phyloP scores from a whole-genome alignment of 1,284 basidiomycete genomes.

The Grifola frondosa region DNA sequence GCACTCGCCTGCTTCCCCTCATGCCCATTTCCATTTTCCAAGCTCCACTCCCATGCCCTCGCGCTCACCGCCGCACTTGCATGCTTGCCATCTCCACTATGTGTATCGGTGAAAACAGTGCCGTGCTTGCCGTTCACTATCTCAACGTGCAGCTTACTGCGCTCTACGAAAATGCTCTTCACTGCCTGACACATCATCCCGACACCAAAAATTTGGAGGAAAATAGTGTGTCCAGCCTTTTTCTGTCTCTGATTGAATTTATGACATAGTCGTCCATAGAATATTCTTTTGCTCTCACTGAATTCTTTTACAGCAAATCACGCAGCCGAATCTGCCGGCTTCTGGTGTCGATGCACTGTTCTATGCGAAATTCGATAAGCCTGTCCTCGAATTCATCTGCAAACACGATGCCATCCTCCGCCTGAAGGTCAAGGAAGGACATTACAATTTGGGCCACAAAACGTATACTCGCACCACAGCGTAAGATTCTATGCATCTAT shows the following conservation, averaged over 20 bases:
- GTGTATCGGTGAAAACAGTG: conserved; percentile 29
- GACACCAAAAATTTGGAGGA: conserved; percentile 1
- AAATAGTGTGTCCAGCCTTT: no score
- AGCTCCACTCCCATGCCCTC: no score
- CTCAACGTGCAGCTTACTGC: conserved; percentile 29
- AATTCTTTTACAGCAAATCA: conserved; percentile 19
- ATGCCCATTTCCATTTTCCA: no score
- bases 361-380: conserved; percentile 23
- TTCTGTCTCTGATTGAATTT: not conserved
- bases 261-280: conserved; percentile 5
- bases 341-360: conserved; percentile 25
- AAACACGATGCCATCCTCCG: conserved; percentile 29
- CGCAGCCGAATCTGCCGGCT: conserved; percentile 4
- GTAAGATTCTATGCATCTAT: no score
- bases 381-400: conserved; percentile 28
- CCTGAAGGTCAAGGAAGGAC: conserved; percentile 24
- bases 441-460: conserved; percentile 24
- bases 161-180: conserved; percentile 24
- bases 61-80: no score
- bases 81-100: no score
- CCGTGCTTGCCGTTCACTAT: conserved; percentile 24
- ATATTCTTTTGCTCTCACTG: conserved; percentile 23
- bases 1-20: no score
- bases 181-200: conserved; percentile 18
- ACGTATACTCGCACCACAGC: no score